phyloP scores from a whole-genome alignment of 2,329 filamentous ascomycete genomes.

The Ceratocystis eucalypticola region DNA sequence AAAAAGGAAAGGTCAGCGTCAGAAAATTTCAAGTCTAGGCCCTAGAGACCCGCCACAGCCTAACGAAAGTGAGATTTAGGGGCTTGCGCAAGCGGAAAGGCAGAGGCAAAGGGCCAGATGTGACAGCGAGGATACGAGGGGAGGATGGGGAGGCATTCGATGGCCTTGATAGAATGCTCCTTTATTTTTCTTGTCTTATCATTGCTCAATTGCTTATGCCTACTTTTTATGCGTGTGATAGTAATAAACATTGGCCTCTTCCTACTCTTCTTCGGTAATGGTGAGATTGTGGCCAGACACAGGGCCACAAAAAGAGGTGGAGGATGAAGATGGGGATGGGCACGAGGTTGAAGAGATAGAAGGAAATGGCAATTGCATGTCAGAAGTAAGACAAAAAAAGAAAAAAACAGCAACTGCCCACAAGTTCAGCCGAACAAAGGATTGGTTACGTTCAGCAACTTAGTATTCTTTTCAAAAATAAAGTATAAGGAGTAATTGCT shows the following conservation, averaged over 20 bases:
- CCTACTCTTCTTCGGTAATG: no score
- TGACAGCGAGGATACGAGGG: neutral
- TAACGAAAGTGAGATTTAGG: conserved; percentile 2
- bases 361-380: neutral
- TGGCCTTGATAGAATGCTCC: neutral
- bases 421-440: neutral
- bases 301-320: neutral
- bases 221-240: neutral
- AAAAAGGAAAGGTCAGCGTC: neutral
- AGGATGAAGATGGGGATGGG: neutral
- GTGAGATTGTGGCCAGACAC: no score
- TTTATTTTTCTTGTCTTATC: no score
- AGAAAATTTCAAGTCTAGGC: neutral
- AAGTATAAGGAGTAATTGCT: neutral
- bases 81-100: neutral
- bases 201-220: no score
- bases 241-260: no score
- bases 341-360: neutral
- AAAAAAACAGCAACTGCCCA: neutral
- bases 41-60: neutral
- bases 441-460: neutral
- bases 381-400: no score
- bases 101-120: neutral
- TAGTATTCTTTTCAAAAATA: neutral
- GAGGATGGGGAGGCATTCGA: neutral